Base-by-base conservation (phyloP, 2,329 filamentous ascomycete species). In the Pseudocercospora eumusae region DNA sequence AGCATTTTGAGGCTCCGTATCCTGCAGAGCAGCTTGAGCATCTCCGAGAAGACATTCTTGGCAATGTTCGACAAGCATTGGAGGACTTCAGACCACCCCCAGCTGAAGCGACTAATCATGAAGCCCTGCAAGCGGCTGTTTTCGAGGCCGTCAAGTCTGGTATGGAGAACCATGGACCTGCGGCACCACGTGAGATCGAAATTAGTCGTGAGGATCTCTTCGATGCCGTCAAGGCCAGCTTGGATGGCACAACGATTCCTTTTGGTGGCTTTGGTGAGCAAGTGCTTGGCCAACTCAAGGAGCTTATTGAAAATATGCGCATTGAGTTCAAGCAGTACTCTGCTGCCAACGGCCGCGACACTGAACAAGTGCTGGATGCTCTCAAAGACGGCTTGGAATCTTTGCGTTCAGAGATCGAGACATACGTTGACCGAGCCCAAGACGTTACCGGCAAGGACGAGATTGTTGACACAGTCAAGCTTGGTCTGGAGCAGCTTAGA, bases 371-470 rank as follows among this genome's bases (percentile, higher is more conserved):
- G 11, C 81, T 97, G 4, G 91, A 95, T 74, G 90, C 92, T 0
- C 88, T 96, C 47, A 93, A 92, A 68, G 91, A 96, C 72, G 92
- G 92, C 0, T 83, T 96, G 13, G 92, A 96, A 68, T 88, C 86
- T 67, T 84, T 98, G 6, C 87, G 92, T 10, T 79, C 81, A 11
- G 90, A 96, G 62, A 90, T 98, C 59, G 91, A 96, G 72, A 81
- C 81, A 47, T 96, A 96, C 67, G 87, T 95, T 61, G 88, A 93
- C 69, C 87, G 86, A 52, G 85, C 87, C 7, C 82, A 86, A 15
- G 89, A 89, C 63, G 82, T 85, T 1, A 83, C 87, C 1, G 85
- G 85, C 20, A 91, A 93, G 63, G 88, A 93, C 67, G 90, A 95
- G 64, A 88, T 95, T 61, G 84, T 93, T 70, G 87, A 91, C 33